A percentile compares a stretch with the other conserved stretches of the same genome.
phyloP scores from a whole-genome alignment of 2,329 filamentous ascomycete species.

The Fusarium oxysporum region DNA sequence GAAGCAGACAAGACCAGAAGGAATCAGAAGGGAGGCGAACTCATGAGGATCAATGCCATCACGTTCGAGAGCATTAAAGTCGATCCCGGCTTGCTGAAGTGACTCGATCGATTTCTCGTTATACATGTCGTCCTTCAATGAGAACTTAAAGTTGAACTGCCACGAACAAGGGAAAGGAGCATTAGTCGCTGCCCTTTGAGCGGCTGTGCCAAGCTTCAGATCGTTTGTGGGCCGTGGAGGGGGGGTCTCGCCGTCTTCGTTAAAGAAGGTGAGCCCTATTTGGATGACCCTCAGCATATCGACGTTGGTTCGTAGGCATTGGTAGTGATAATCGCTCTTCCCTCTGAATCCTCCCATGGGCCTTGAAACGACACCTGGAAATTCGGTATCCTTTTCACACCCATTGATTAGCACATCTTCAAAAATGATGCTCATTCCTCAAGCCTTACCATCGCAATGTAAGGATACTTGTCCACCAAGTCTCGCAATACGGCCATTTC shows the following conservation, averaged over 20 bases:
- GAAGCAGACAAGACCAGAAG: slow-evolving; percentile 88
- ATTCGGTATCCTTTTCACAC: slow-evolving; percentile 85
- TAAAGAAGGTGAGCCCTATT: slow-evolving; percentile 93
- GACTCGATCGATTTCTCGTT: slow-evolving; percentile 95
- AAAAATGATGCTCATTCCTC: background rate
- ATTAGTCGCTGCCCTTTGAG: slow-evolving; percentile 55
- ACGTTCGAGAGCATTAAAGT: slow-evolving; percentile 84
- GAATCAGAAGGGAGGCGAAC: slow-evolving; percentile 90
- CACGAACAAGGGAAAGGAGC: slow-evolving; percentile 84
- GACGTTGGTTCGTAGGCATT: slow-evolving; percentile 96
- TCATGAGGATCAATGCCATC: slow-evolving; percentile 91
- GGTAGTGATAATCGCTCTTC: slow-evolving; percentile 98
- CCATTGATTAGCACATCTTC: slow-evolving; percentile 26
- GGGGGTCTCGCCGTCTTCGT: slow-evolving; percentile 87
- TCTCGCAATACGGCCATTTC: slow-evolving; percentile 89
- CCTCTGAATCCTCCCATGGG: slow-evolving; percentile 95
- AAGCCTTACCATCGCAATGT: slow-evolving; percentile 90
- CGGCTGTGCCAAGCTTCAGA: slow-evolving; percentile 51
- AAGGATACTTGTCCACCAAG: slow-evolving; percentile 90
- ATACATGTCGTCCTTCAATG: slow-evolving; percentile 96
- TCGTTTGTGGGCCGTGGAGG: slow-evolving; percentile 72
- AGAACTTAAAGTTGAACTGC: slow-evolving; percentile 99
- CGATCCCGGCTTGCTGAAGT: slow-evolving; percentile 89
- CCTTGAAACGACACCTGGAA: slow-evolving; percentile 95
- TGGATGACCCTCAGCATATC: slow-evolving; percentile 98